Base-by-base conservation (phyloP, 2,329 filamentous ascomycete genomes). In the Dothideomycetidae sp. region DNA sequence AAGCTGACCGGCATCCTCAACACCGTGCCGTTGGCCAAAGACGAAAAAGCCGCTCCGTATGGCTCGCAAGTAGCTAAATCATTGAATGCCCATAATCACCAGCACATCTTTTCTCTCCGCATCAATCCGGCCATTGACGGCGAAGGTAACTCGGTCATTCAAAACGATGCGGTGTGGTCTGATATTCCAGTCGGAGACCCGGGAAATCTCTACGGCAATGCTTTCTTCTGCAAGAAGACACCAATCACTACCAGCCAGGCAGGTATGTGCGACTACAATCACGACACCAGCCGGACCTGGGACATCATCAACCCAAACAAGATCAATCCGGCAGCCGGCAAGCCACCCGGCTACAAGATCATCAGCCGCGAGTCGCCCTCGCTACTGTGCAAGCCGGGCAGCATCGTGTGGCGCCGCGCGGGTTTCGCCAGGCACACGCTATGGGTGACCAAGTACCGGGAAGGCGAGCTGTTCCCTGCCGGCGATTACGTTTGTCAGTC, bases 1-100 rank as follows among this genome's bases (percentile, higher is more conserved):
- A 66, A 75, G 1, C 76, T 76, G 0, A 81, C 76, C 0, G 77
- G 78, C 1, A 76, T 81, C 38, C 65, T 81, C 10, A 72, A 67
- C 5, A 69, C 73, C 2, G 65, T 73, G 14, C 66, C 70, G 18
- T 75, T 78, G 39, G 71, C 71, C 33, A 61, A 67, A 3, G 68
- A 67, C 29, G n/a, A n/a, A n/a, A 67, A 70, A 46, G 69, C 64
- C 1, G 56, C 51, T 7, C 49, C 56, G 3, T 48, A 48, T 32
- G 48, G 47, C 36, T 81, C 72, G 38, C 67, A 78, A 2, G 75
- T 81, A 2, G 63, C 66, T 0, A 68, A 72, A 0, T 77, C 77
- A 0, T 70, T 76, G 0, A 57, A 81, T 1, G 78, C 77, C 0
- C 73, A 74, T 42, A 75, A 79, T 52, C 77, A 82, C 46, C 78